These are phyloP conservation scores for Chytriomyces sp. DNA, from an alignment of 192 early-diverging fungal species.

Conservation along the genomic window DNA sequence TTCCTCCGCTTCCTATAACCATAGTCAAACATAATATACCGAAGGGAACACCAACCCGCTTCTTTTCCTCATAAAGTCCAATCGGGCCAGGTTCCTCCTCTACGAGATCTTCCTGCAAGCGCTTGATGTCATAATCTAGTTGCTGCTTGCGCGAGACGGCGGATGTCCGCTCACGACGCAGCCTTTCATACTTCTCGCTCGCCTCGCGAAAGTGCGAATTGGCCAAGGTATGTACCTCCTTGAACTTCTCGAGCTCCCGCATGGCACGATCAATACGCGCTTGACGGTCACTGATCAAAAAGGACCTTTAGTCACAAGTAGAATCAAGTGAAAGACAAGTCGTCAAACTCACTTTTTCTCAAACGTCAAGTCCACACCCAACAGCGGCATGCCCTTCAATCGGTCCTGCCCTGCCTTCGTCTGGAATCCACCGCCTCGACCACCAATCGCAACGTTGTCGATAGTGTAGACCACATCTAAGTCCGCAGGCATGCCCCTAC, in stretches of 20 bases:
- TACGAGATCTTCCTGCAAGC: conserved; percentile 5
- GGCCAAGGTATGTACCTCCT: too few species aligned
- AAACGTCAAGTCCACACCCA: conserved; percentile 30
- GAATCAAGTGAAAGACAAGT: not conserved
- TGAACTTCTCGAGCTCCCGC: too few species aligned
- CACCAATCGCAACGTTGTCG: conserved; percentile 45
- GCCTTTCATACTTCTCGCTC: too few species aligned
- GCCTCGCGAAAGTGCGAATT: too few species aligned
- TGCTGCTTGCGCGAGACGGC: too few species aligned
- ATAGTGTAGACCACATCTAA: conserved; percentile 38
- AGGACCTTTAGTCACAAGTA: not conserved
- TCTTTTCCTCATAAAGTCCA: conserved; percentile 15
- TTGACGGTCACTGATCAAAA: not conserved
- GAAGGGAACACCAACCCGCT: conserved; percentile 2
- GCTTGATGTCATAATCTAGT: too few species aligned
- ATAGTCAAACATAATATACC: not conserved
- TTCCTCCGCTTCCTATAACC: conserved; percentile 23
- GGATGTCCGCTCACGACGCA: too few species aligned
- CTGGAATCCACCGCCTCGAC: conserved; percentile 40
- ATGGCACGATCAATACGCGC: too few species aligned
- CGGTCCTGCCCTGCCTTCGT: conserved; percentile 4
- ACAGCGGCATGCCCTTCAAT: conserved; percentile 36
- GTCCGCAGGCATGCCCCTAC: conserved; percentile 37
- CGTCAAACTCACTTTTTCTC: conserved; percentile 11
- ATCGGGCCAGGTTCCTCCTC: conserved; percentile 31